phyloP scores from a whole-genome alignment of 2,329 filamentous ascomycete species.

The Cladosporium halotolerans region DNA sequence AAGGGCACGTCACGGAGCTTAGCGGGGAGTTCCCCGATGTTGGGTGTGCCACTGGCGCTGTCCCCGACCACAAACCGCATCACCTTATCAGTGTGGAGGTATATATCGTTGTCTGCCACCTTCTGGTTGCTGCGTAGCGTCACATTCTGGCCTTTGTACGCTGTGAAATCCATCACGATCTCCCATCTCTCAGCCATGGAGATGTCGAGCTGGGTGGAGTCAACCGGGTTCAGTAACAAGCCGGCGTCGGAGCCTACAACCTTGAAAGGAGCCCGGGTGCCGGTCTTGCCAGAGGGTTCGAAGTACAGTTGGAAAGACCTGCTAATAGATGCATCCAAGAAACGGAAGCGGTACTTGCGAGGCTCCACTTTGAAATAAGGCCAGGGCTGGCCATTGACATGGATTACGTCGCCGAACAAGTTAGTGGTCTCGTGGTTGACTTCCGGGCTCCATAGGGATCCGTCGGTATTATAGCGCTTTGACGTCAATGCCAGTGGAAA shows the following conservation, averaged over 20 bases:
- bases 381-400: slow-evolving; percentile 56
- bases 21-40: slow-evolving; percentile 36
- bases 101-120: slow-evolving; percentile 33
- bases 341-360: slow-evolving; percentile 53
- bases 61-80: slow-evolving; percentile 43
- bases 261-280: slow-evolving; percentile 40
- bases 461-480: slow-evolving; percentile 48
- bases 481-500: slow-evolving; percentile 46
- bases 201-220: slow-evolving; percentile 38
- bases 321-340: slow-evolving; percentile 46
- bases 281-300: slow-evolving; percentile 25
- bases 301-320: slow-evolving; percentile 46
- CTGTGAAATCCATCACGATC: slow-evolving; percentile 50
- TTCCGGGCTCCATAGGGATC: slow-evolving; percentile 42
- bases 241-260: slow-evolving; percentile 52
- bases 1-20: slow-evolving; percentile 25
- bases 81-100: slow-evolving; percentile 40
- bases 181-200: slow-evolving; percentile 55
- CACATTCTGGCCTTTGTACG: slow-evolving; percentile 42
- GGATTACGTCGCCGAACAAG: slow-evolving; percentile 52
- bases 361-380: slow-evolving; percentile 53
- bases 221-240: slow-evolving; percentile 43
- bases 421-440: slow-evolving; percentile 36
- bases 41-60: slow-evolving; percentile 31
- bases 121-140: slow-evolving; percentile 21